Base-by-base conservation (phyloP, 371 early-diverging fungal genomes). In the Entomophthora muscae region DNA sequence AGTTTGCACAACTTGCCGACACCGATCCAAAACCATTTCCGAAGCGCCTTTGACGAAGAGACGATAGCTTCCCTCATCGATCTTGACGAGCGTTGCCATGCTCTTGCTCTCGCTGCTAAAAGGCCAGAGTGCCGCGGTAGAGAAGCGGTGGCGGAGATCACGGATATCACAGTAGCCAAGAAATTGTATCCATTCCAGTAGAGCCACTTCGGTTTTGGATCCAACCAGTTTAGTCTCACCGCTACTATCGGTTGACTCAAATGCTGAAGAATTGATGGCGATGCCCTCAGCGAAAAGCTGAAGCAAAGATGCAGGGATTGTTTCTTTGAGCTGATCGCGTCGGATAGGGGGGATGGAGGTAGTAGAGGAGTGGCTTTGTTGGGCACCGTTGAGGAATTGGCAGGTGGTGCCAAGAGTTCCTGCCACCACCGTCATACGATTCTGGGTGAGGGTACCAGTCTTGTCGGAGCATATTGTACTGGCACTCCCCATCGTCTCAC, bases 401-500 rank as follows among this genome's bases (percentile, higher is more conserved):
- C 13, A 23, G 13, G 62, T 27, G 17, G 27, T 52, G 27, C 62
- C 62, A 70, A 68, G 58, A 65, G 58, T 78, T 13, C 83, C 86
- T 7, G 80, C 82, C 0, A 91, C 93, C 3, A 91, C 86, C 0
- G 88, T 83, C 93, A 94, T 92, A 24, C 78, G 77, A 73, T 95
- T 93, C 64, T 88, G 85, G 0, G 92, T 93, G 22, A 93, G 72
- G 2, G 92, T 93, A 22, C 93, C 93, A 2, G 92, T 91, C 69
- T 92, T 91, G 71, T 95, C 93, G 13, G 88, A 86, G 69, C 93
- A 92, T 32, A 95, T 78, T 2, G 89, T 89, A 2, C 91, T 93
- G 0, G 93, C 92, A 68, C 83, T 86, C 3, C 92, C 91, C 93
- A 93, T 93, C 32, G 90, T 91, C 73, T 95, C 95, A 68, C 95